Base-by-base conservation (phyloP, 1,284 basidiomycete species). In the Rhodotorula sp. region DNA sequence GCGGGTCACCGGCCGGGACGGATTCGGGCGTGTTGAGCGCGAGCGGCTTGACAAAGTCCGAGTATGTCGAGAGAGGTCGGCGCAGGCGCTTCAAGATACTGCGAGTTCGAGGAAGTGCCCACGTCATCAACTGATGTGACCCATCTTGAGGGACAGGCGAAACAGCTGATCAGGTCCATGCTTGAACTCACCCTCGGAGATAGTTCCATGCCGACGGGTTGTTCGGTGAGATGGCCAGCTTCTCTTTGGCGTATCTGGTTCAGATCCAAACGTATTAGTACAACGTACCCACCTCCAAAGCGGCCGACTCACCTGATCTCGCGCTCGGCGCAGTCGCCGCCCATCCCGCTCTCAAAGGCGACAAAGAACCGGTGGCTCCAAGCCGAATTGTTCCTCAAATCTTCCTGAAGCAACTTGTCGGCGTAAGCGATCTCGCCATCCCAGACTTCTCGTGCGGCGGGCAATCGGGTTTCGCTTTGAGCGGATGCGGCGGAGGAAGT, bases 321-420 rank as follows among this genome's bases (percentile, higher is more conserved):
- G 62, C 88, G 82, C 76, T 85, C 85, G 47, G 89, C 78, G 14
- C 89, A 82, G 67, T 85, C 85, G 65, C 81, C 77, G 88, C 87
- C 64, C 70, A 69, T 83, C 80, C 77, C 85, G 65, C 87, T 86
- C 65, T 87, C 87, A 77, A 92, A 93, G n/a, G 90, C 86, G 64
- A 93, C 87, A 80, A 96, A 98, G 85, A 93, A 98, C 34, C 96
- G 88, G 84, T 98, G 97, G 80, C 96, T 93, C 96, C 96, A 99
- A 21, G 92, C 97, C 57, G 92, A 95, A 80, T 99, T 99, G 81
- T 99, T 99, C 78, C 95, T 83, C 52, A 96, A 85, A 81, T 99
- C 96, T 31, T 85, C 82, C 10, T 84, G 84, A 39, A 98, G 81
- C 84, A 97, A 86, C 67, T 82, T 80, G 74, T 94, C 90, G 64